Conservation (phyloP, 805 yeast species). For the Metschnikowia koreensis region DNA sequence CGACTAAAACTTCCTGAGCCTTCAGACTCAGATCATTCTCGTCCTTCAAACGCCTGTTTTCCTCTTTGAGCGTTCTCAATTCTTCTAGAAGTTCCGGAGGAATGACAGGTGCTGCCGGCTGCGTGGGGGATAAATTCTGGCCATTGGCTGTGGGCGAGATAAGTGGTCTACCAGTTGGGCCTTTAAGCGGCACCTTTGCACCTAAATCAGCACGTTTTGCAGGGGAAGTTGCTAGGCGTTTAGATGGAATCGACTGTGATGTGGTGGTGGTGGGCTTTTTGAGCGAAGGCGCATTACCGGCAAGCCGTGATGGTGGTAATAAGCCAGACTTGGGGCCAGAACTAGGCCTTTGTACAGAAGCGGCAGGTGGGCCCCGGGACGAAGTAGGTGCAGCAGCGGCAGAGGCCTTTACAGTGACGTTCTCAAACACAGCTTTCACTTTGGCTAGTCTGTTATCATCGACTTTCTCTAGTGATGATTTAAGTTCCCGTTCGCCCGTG, state of each 20-base stretch:
- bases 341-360: slow-evolving; percentile 1
- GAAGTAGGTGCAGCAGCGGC: slow-evolving; percentile 13
- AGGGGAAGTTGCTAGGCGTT: slow-evolving; percentile 72
- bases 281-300: slow-evolving; percentile 4
- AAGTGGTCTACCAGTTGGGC: slow-evolving; percentile 45
- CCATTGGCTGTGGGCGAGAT: slow-evolving; percentile 23
- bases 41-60: slow-evolving; percentile 47
- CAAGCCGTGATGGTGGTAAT: not conserved
- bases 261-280: slow-evolving; percentile 5
- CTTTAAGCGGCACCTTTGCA: slow-evolving; percentile 29
- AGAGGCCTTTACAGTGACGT: slow-evolving; percentile 51
- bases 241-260: slow-evolving; percentile 50
- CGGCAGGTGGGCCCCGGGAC: slow-evolving; percentile 11
- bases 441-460: slow-evolving; percentile 73
- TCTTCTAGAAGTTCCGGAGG: slow-evolving; percentile 10
- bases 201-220: slow-evolving; percentile 39
- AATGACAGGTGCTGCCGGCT: slow-evolving; percentile 1
- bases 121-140: not conserved
- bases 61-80: slow-evolving; percentile 48
- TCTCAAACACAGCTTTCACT: slow-evolving; percentile 56
- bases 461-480: slow-evolving; percentile 58
- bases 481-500: slow-evolving; percentile 70
- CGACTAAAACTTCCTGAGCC: slow-evolving; percentile 22
- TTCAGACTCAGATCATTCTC: slow-evolving; percentile 23
- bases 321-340: not conserved